phyloP scores from a whole-genome alignment of 495 filamentous ascomycete genomes.

The Podospora pseudocomata region DNA sequence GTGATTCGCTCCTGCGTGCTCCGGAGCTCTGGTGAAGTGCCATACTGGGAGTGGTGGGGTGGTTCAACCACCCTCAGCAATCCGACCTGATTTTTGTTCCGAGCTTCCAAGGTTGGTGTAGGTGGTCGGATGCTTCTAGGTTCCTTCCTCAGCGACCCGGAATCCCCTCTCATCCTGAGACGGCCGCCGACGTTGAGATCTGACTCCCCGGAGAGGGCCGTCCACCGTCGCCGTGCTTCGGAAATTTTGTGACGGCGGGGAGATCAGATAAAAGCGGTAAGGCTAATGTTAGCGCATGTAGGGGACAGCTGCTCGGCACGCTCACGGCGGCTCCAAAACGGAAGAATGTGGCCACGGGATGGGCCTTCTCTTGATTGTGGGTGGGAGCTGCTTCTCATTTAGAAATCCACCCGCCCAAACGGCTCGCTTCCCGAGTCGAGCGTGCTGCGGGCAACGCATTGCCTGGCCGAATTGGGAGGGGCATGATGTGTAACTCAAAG shows the following conservation, averaged over 20 bases:
- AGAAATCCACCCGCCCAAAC: constrained; percentile 7
- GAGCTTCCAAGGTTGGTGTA: not conserved
- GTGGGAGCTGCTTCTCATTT: not conserved
- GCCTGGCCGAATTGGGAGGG: constrained; percentile 5
- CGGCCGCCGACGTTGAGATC: not conserved
- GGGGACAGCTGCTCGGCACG: constrained; percentile 4
- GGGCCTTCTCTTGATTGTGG: constrained; percentile 2
- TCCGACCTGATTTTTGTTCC: not conserved
- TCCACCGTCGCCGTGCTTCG: constrained; percentile 15
- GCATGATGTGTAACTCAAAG: constrained; percentile 20
- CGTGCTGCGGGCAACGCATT: not conserved
- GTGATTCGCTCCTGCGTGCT: constrained; percentile 4
- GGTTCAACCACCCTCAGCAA: not conserved
- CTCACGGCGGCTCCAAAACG: constrained; percentile 18
- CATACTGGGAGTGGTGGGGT: not conserved
- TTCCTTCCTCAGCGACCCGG: not conserved
- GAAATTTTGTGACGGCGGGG: constrained; percentile 21
- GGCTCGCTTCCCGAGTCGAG: constrained; percentile 8
- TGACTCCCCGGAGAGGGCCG: constrained; percentile 2
- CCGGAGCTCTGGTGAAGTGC: constrained; percentile 1
- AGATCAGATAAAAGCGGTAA: constrained; percentile 24
- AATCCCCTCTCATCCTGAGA: not conserved
- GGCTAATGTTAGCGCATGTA: constrained; percentile 13
- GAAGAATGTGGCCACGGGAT: constrained; percentile 7
- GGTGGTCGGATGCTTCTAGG: not conserved